Percentiles rank a stretch among this genome's conserved stretches.
Conservation (phyloP, 805 yeast genomes). For the Saturnispora dispora region DNA sequence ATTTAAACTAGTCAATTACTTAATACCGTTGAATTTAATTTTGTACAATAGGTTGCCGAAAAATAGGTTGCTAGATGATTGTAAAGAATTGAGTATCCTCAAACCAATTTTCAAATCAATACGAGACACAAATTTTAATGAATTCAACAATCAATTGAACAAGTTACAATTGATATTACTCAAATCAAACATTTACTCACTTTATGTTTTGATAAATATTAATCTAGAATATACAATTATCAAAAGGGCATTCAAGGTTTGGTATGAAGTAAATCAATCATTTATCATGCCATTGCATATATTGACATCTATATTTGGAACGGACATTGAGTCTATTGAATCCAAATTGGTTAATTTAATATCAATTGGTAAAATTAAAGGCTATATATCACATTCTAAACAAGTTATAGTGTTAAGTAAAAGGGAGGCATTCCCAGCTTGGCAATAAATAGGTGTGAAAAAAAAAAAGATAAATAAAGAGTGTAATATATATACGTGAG, state of each 20-base stretch:
- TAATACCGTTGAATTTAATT: constrained; percentile 56
- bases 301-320: constrained; percentile 14
- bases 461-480: background rate
- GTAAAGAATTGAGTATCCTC: constrained; percentile 39
- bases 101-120: constrained; percentile 41
- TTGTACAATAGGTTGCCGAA: constrained; percentile 41
- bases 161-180: constrained; percentile 44
- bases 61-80: constrained; percentile 29
- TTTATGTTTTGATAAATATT: constrained; percentile 38
- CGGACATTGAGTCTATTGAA: constrained; percentile 47
- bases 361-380: constrained; percentile 52
- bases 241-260: background rate
- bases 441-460: background rate
- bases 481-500: background rate
- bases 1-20: constrained; percentile 41
- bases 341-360: constrained; percentile 62
- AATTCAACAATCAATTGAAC: constrained; percentile 38
- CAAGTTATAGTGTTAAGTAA: constrained; percentile 69
- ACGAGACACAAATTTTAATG: constrained; percentile 44
- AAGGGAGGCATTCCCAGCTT: constrained; percentile 19
- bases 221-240: constrained; percentile 2
- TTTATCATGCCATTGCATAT: constrained; percentile 2
- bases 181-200: constrained; percentile 49
- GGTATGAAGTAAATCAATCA: background rate
- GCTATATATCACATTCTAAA: constrained; percentile 73